These are phyloP conservation scores for Tubosaeta sp. DNA, from an alignment of 768 basidiomycete genomes.

Conservation along the genomic window DNA sequence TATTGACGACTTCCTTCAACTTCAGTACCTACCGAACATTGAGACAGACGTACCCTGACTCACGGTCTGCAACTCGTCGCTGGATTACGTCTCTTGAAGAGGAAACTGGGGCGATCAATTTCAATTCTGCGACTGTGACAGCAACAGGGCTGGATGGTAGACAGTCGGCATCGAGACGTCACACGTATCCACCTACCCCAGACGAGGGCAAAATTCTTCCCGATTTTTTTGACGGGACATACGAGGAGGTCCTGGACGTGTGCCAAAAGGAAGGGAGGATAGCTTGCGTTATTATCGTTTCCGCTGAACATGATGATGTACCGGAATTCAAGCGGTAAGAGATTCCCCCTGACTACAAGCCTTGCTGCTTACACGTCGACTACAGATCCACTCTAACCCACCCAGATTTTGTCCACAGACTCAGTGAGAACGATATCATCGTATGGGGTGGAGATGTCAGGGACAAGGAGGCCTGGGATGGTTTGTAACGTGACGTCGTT, in stretches of 20 bases:
- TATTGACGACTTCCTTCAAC: conserved; percentile 54
- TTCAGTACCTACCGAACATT: conserved; percentile 41
- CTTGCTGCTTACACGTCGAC: background rate
- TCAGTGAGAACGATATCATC: conserved; percentile 71
- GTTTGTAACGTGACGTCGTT: conserved; percentile 29
- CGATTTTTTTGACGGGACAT: conserved; percentile 75
- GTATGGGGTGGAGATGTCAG: conserved; percentile 93
- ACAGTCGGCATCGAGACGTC: conserved; percentile 39
- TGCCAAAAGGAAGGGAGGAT: conserved; percentile 72
- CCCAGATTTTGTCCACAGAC: conserved; percentile 56
- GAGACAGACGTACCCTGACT: conserved; percentile 33
- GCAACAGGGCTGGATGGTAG: conserved; percentile 37
- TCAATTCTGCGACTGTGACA: conserved; percentile 38
- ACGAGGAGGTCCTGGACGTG: conserved; percentile 70
- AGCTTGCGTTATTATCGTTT: conserved; percentile 78
- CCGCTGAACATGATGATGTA: conserved; percentile 88
- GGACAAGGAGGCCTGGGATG: conserved; percentile 77
- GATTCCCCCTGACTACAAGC: background rate
- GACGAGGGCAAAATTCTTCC: conserved; percentile 56
- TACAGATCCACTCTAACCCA: conserved; percentile 72
- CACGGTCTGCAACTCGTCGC: conserved; percentile 59
- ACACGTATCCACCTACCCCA: conserved; percentile 24
- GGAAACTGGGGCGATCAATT: conserved; percentile 71
- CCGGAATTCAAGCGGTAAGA: conserved; percentile 78
- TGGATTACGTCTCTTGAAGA: conserved; percentile 83